These are phyloP conservation scores for Trichosporon ovoides DNA, from an alignment of 1,284 basidiomycete genomes.

Conservation along the genomic window DNA sequence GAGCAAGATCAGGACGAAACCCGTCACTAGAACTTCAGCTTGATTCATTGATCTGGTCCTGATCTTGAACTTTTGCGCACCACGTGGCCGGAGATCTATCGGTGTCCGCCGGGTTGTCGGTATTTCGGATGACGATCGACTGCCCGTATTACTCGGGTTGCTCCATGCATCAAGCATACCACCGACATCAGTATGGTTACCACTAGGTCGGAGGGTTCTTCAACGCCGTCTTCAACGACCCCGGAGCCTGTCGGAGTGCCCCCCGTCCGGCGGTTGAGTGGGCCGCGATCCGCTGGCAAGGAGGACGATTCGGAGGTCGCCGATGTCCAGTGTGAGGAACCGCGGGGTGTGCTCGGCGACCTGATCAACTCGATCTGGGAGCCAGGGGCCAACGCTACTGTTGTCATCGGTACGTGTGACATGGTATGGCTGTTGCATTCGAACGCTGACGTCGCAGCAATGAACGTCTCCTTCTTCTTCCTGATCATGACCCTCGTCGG, in stretches of 20 bases:
- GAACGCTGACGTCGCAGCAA: constrained; percentile 27
- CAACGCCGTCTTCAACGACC: constrained; percentile 16
- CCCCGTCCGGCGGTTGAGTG: neutral
- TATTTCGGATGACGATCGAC: neutral
- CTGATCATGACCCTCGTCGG: constrained; percentile 42
- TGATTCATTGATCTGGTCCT: neutral
- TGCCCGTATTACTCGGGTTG: constrained; percentile 1
- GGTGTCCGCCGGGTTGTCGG: constrained; percentile 6
- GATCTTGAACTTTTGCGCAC: constrained; percentile 13
- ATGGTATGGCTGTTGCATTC: neutral
- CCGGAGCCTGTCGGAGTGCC: constrained; percentile 1
- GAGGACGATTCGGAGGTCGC: neutral
- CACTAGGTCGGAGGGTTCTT: constrained; percentile 1
- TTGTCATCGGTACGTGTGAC: constrained; percentile 35
- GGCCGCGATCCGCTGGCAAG: neutral
- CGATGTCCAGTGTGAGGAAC: neutral
- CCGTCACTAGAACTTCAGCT: neutral
- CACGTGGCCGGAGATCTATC: constrained; percentile 15
- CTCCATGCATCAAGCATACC: neutral
- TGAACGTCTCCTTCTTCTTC: constrained; percentile 48
- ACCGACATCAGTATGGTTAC: constrained; percentile 15
- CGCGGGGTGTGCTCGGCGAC: constrained; percentile 34
- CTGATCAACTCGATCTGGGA: constrained; percentile 41
- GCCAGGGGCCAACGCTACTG: constrained; percentile 44
- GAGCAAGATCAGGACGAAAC: constrained; percentile 2